phyloP scores from a whole-genome alignment of 2,329 filamentous ascomycete genomes.

The Byssoonygena ceratinophila region DNA sequence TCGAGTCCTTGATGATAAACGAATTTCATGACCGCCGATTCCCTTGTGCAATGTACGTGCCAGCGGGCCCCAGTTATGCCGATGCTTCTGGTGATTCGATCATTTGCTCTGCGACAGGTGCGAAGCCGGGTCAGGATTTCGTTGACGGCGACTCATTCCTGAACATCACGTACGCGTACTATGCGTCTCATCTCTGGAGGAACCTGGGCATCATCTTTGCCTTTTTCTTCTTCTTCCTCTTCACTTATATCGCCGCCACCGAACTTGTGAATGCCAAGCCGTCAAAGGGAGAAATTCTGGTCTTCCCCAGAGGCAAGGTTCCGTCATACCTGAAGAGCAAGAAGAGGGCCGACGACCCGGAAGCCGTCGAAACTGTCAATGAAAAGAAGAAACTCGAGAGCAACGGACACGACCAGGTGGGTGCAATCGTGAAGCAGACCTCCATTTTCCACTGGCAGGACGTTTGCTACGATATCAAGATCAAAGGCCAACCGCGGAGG shows the following conservation, averaged over 20 bases:
- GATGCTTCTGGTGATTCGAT: slow-evolving; percentile 23
- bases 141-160: slow-evolving; percentile 55
- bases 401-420: slow-evolving; percentile 25
- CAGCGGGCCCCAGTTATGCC: slow-evolving; percentile 33
- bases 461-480: slow-evolving; percentile 71
- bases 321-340: slow-evolving; percentile 14
- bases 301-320: slow-evolving; percentile 59
- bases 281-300: slow-evolving; percentile 65
- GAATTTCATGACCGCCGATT: slow-evolving; percentile 65
- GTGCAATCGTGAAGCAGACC: slow-evolving; percentile 16
- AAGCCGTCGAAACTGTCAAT: slow-evolving; percentile 2
- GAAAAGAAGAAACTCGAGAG: slow-evolving; percentile 22
- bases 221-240: slow-evolving; percentile 40
- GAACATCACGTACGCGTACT: slow-evolving; percentile 47
- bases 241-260: slow-evolving; percentile 29
- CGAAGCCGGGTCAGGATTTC: slow-evolving; percentile 41
- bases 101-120: slow-evolving; percentile 50
- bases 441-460: slow-evolving; percentile 79
- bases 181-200: slow-evolving; percentile 51
- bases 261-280: slow-evolving; percentile 55
- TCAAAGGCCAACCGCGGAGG: slow-evolving; percentile 63
- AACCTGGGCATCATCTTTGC: slow-evolving; percentile 61
- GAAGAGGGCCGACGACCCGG: slow-evolving; percentile 13
- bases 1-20: slow-evolving; percentile 72
- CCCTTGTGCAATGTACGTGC: slow-evolving; percentile 39